Percentiles rank a stretch among this genome's conserved stretches.
phyloP scores from a whole-genome alignment of 208 protist species.

The Leishmania mexicana region DNA sequence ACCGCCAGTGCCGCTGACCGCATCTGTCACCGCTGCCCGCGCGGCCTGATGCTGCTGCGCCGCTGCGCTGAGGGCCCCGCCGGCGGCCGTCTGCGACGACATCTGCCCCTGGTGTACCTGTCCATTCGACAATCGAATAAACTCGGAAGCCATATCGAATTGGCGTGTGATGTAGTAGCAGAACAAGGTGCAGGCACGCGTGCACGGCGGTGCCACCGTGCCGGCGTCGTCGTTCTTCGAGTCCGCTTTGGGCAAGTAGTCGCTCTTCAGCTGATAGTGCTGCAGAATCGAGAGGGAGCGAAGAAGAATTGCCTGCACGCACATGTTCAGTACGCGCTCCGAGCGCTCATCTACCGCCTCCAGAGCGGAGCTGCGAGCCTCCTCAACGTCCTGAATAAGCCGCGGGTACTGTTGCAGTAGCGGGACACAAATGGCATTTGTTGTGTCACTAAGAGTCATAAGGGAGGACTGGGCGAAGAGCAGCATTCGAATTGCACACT shows the following conservation, averaged over 20 bases:
- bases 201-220: constrained; percentile 74
- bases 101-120: constrained; percentile 47
- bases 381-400: constrained; percentile 60
- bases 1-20: background rate
- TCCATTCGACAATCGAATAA: constrained; percentile 80
- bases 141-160: constrained; percentile 80
- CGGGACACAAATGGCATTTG: constrained; percentile 48
- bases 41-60: constrained; percentile 22
- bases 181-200: constrained; percentile 87
- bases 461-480: constrained; percentile 84
- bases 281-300: constrained; percentile 76
- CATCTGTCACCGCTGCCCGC: constrained; percentile 16
- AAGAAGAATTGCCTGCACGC: constrained; percentile 72
- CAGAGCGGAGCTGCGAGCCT: constrained; percentile 47
- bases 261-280: constrained; percentile 76
- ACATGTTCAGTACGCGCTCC: constrained; percentile 81
- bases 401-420: constrained; percentile 56
- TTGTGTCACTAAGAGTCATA: constrained; percentile 68
- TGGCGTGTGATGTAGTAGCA: constrained; percentile 88
- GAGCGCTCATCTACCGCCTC: constrained; percentile 64
- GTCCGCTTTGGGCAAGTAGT: constrained; percentile 66
- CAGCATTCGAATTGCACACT: constrained; percentile 85
- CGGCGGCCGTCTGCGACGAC: constrained; percentile 7
- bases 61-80: constrained; percentile 11
- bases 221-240: constrained; percentile 44